These are phyloP conservation scores for Phytophthora vignae DNA, from an alignment of 352 stramenopile species.

Conservation along the genomic window DNA sequence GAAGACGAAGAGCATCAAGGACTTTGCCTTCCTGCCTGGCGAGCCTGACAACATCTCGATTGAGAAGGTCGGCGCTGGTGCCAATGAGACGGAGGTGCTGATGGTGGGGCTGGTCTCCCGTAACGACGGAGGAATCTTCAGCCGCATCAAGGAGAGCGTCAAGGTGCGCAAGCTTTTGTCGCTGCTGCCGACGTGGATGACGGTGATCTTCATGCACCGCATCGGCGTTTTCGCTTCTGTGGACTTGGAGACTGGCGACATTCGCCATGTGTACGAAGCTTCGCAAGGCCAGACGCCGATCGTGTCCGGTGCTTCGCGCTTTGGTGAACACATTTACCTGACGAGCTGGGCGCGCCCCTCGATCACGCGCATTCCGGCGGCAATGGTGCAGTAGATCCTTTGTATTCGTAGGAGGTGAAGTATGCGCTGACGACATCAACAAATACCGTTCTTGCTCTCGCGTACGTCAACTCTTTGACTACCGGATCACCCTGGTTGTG, in stretches of 20 bases:
- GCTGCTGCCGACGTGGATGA: slow-evolving; percentile 50
- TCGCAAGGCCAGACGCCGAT: slow-evolving; percentile 45
- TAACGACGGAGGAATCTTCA: slow-evolving; percentile 43
- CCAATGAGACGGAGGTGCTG: slow-evolving; percentile 42
- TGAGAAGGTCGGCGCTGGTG: slow-evolving; percentile 33
- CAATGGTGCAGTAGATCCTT: slow-evolving; percentile 34
- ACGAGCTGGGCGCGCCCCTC: slow-evolving; percentile 51
- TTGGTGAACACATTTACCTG: slow-evolving; percentile 67
- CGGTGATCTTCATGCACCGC: slow-evolving; percentile 41
- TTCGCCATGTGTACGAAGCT: slow-evolving; percentile 58
- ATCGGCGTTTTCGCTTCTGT: slow-evolving; percentile 53
- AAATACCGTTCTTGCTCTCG: not conserved
- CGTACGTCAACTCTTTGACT: too few species aligned
- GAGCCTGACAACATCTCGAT: slow-evolving; percentile 64
- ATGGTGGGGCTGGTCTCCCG: slow-evolving; percentile 52
- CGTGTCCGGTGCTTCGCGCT: slow-evolving; percentile 48
- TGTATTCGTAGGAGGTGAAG: not conserved
- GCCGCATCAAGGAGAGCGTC: slow-evolving; percentile 37
- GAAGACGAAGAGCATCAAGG: slow-evolving; percentile 45
- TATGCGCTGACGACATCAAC: not conserved
- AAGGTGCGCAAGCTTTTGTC: slow-evolving; percentile 70
- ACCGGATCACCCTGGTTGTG: not conserved
- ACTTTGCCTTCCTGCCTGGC: slow-evolving; percentile 71
- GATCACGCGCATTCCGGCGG: slow-evolving; percentile 58
- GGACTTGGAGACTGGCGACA: slow-evolving; percentile 53